Evolutionary conservation across 345 rosid species (phyloP), one percentile per base, ranked within the genome.

Genomic region (Camelina laxa): DNA sequence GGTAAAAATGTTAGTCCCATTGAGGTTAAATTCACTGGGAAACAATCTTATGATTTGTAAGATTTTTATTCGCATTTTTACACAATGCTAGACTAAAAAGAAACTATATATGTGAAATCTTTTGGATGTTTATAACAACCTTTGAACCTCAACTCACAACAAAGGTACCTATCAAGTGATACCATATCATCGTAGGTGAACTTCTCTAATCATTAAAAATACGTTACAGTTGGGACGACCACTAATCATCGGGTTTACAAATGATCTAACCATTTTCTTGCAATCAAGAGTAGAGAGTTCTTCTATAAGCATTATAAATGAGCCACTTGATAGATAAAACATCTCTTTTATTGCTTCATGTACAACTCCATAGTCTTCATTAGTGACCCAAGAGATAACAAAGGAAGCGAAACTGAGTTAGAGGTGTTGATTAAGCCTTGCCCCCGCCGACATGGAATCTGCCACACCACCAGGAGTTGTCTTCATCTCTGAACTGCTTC

Each of bases 11-110:
- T 78, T 13, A 89, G 51, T 77, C 97, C 93, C 11, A 85, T 88
- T 58, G 91, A 91, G 80, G 91, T 91, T 33, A 89, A 92, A 84
- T 89, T 92, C 82, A 89, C 96, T 12, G 97, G 97, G 31, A 91
- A 91, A 82, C 93, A 89, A 79, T 64, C 51, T 13, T 89, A 89
- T 73, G 96, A 91, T 64, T 81, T 89, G 87, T 89, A 45, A 90
- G 65, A 9, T 62, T 53, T 38, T 16, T 2, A 42, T 35, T 69
- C 12, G 16, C 27, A 41, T 42, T 42, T 38, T 13, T 42, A 13
- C 12, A 13, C 1, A 14, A 12, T 41, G 47, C 47, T 41, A 41
- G n/a, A 41, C 15, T 3, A 39, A 11, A 3, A 38, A 13, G 5
- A 42, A 13, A 1, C 0, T 4, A 30, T 56, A 56, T 30, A 8